Conservation (phyloP, 1,284 basidiomycete genomes). For the Bjerkandera adusta region DNA sequence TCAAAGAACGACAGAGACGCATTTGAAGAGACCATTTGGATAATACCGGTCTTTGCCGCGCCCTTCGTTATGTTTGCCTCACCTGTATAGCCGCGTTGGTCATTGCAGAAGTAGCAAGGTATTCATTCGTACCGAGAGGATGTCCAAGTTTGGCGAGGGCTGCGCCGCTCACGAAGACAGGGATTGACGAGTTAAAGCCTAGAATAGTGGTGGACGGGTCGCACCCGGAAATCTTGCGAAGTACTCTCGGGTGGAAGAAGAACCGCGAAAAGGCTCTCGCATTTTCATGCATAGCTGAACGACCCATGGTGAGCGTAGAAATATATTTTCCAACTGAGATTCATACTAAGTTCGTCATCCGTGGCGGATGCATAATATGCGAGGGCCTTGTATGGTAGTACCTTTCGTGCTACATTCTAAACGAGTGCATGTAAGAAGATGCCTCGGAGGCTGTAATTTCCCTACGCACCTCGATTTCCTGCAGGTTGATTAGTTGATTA, state of each 20-base stretch:
- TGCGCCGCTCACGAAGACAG: slow-evolving; percentile 83
- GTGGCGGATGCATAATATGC: slow-evolving; percentile 84
- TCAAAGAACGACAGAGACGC: slow-evolving; percentile 76
- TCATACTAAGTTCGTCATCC: slow-evolving; percentile 79
- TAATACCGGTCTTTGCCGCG: slow-evolving; percentile 67
- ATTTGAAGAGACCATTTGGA: slow-evolving; percentile 90
- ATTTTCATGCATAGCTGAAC: slow-evolving; percentile 62
- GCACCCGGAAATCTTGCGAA: slow-evolving; percentile 66
- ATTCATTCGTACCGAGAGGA: slow-evolving; percentile 64
- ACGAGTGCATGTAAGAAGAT: background rate
- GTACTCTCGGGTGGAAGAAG: slow-evolving; percentile 81
- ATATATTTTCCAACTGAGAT: slow-evolving; percentile 8
- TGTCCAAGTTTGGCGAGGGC: slow-evolving; percentile 92
- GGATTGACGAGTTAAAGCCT: slow-evolving; percentile 71
- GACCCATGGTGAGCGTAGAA: slow-evolving; percentile 6
- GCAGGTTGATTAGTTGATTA: slow-evolving; percentile 65
- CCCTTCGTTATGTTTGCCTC: slow-evolving; percentile 84
- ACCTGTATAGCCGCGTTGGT: slow-evolving; percentile 40
- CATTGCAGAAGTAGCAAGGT: slow-evolving; percentile 3
- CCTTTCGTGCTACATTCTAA: slow-evolving; percentile 36
- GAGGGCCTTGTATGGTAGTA: slow-evolving; percentile 70
- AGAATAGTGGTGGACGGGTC: slow-evolving; percentile 79
- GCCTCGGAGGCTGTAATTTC: background rate
- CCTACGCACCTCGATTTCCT: slow-evolving; percentile 70
- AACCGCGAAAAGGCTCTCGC: slow-evolving; percentile 74